Evolutionary conservation across 164 flowering plant genomes (phyloP), one percentile per base, ranked within the genome.

Genomic region (Aristolochia californica): DNA sequence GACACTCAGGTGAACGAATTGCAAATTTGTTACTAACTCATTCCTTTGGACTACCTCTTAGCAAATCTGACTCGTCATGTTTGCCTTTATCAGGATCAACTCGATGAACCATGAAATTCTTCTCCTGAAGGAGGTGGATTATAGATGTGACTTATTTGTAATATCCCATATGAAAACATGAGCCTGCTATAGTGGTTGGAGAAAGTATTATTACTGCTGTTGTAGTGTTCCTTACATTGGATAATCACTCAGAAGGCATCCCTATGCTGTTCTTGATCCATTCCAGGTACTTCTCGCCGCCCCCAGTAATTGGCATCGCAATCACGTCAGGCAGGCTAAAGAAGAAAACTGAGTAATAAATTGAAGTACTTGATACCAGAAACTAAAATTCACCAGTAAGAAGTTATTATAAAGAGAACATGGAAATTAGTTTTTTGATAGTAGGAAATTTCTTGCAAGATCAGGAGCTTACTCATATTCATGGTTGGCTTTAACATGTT

Each of bases 401-500:
- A 34, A 34, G 40, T 12, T 34, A 34, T 2, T 12, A 34, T 12
- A 34, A 34, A 34, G 7, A 34, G 40, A 34, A 34, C 7, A 34
- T 9, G 10, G 10, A 34, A 5, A 34, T 2, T 28, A 7, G 7
- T 7, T 28, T 28, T 34, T 34, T 34, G 5, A 34, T 28, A 28
- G 7, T 7, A 28, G 7, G 3, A 3, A 5, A 16, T 54, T 14
- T 16, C 5, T 15, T 54, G 5, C 20, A 27, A 27, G 22, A 24
- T 24, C 12, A 17, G 18, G 56, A 51, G 43, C 96, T 81, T 75
- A 93, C 99, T 90, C 97, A 48, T 89, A 93, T 74, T 88, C 91
- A 78, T 87, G 99, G 65, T 90, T 93, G 61, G 83, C 84, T 66
- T 84, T 89, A 60, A 90, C 88, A 65, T 93, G 97, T 65, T 80